Evolutionary conservation across 2,329 filamentous ascomycete species (phyloP).

Genomic region (Calonectria multiphialidica): DNA sequence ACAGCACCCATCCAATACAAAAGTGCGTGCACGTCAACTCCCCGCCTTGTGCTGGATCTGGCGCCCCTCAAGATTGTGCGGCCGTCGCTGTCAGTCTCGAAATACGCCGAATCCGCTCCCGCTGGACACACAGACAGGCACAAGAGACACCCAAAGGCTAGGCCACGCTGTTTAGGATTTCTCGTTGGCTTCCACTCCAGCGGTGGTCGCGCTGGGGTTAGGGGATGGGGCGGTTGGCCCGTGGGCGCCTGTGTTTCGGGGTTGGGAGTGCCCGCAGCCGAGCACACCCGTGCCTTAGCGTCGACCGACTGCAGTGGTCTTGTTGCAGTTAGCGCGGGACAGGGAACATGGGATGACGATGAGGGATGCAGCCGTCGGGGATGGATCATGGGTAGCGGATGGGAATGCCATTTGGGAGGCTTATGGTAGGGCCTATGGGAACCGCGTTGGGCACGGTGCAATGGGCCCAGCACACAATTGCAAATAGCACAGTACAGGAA

Average conservation of each 20-base stretch:
- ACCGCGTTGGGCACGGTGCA: not conserved
- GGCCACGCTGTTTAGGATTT: constrained; percentile 27
- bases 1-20: not conserved
- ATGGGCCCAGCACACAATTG: not conserved
- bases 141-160: constrained; percentile 17
- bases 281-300: constrained; percentile 38
- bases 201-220: constrained; percentile 23
- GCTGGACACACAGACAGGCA: constrained; percentile 14
- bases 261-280: constrained; percentile 40
- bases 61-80: constrained; percentile 4
- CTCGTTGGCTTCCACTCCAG: constrained; percentile 35
- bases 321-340: constrained; percentile 33
- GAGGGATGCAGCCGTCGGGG: constrained; percentile 12
- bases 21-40: constrained; percentile 1
- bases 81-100: constrained; percentile 25
- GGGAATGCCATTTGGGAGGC: constrained; percentile 4
- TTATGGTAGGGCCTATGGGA: constrained; percentile 11
- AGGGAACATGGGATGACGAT: constrained; percentile 36
- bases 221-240: constrained; percentile 29
- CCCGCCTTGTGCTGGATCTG: not conserved
- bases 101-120: constrained; percentile 29
- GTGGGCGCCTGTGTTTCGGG: constrained; percentile 42
- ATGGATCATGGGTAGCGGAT: constrained; percentile 19
- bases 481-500: not conserved
- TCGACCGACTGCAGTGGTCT: constrained; percentile 28